Percentiles rank a stretch among this genome's conserved stretches.
These are phyloP conservation scores for Phallus indusiatus DNA, from an alignment of 768 basidiomycete species.

Conservation along the genomic window DNA sequence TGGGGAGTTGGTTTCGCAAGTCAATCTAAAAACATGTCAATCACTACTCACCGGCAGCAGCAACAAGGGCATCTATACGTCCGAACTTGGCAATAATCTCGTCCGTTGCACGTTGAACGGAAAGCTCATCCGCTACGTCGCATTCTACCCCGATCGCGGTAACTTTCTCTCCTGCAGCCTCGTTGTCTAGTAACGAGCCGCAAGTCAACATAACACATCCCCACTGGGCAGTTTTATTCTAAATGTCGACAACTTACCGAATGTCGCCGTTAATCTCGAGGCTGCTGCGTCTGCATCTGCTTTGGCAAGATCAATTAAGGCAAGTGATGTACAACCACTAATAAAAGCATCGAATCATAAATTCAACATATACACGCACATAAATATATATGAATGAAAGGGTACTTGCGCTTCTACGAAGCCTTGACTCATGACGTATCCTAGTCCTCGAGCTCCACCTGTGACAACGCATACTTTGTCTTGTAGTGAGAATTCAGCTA, in stretches of 20 bases:
- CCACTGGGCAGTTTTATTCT: too few species aligned
- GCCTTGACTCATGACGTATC: slow-evolving; percentile 83
- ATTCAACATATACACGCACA: neutral
- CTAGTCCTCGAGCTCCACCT: slow-evolving; percentile 86
- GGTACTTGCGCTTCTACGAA: slow-evolving; percentile 71
- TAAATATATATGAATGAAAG: neutral
- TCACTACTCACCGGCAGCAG: slow-evolving; percentile 62
- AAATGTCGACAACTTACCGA: slow-evolving; percentile 28
- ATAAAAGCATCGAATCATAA: neutral
- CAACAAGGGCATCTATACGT: slow-evolving; percentile 73
- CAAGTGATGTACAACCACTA: slow-evolving; percentile 75
- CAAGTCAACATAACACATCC: neutral
- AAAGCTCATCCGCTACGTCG: slow-evolving; percentile 77
- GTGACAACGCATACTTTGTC: slow-evolving; percentile 88
- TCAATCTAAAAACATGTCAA: slow-evolving; percentile 11
- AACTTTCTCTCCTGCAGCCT: slow-evolving; percentile 45
- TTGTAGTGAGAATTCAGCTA: slow-evolving; percentile 72
- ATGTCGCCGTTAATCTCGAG: slow-evolving; percentile 52
- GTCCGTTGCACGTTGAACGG: slow-evolving; percentile 65
- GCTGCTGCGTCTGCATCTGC: slow-evolving; percentile 61
- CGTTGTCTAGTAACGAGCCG: slow-evolving; percentile 13
- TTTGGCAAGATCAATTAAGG: slow-evolving; percentile 72
- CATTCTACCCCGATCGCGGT: slow-evolving; percentile 71
- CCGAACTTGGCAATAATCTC: slow-evolving; percentile 56
- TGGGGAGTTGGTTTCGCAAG: slow-evolving; percentile 20